Base-by-base conservation (phyloP, 306 rosid species). In the Cucurbita argyrosperma region DNA sequence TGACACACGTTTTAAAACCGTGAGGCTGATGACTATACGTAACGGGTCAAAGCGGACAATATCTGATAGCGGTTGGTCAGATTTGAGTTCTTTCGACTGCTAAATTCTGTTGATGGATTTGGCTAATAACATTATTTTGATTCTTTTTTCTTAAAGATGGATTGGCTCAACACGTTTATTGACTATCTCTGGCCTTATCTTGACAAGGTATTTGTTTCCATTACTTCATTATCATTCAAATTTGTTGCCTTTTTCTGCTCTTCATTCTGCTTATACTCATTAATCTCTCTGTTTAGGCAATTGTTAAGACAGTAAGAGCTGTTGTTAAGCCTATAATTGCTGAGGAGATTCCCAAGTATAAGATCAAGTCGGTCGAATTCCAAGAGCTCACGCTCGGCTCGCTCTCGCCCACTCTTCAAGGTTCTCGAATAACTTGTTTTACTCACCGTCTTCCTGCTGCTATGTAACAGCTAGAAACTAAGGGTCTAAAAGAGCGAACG, bases 101-200 rank as follows among this genome's bases (percentile, higher is more conserved):
- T 42, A 42, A 8, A 42, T 49, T 12, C 3, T 43, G 47, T 43
- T 9, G 11, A 8, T 43, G 47, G 3, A 46, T 46, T 46, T 46
- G 51, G 56, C 21, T 65, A 43, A 67, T 15, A 38, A 12, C 12
- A 1, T 16, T 14, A 7, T 19, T 61, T 38, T 38, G 23, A n/a
- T 43, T 10, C 4, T n/a, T 75, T 18, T 13, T 13, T 73, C 74
- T 74, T 39, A 15, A 61, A 93, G 97, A 57, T 93, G 65, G 98
- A 93, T 46, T 93, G 98, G 98, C 78, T 93, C 42, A 93, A 90
- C 86, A 87, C 77, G 77, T 85, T 93, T 72, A 62, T 93, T 43
- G 84, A 83, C 40, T 84, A 81, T 62, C 83, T 93, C 96, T 93
- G 98, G 98, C 98, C 98, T 23, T 87, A 83, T 78, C 91, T 93